Base-by-base conservation (phyloP, 441 rosid genomes). In the Eruca vesicaria region DNA sequence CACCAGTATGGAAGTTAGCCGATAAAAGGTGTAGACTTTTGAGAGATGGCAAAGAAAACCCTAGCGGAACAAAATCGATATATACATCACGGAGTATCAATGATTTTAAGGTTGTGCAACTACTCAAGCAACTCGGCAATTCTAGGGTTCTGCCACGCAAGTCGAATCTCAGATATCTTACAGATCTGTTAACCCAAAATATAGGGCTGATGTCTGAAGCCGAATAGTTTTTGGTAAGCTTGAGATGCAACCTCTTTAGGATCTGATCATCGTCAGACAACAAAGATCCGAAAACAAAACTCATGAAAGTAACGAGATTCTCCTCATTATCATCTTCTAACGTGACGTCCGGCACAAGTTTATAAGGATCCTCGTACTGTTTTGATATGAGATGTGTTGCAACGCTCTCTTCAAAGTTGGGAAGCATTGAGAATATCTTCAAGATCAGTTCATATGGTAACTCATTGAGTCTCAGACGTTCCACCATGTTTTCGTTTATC, bases 391-490 rank as follows among this genome's bases (percentile, higher is more conserved):
- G 3, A 4, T 0, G 1, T 28, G 10, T 29, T 2, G 66, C 32
- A 2, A 28, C 9, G 12, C n/a, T 26, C 9, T 41, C 20, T 41
- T 18, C 6, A 38, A 31, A 57, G 10, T 6, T 8, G 4, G 32
- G 43, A 70, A 58, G 8, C 2, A 5, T 16, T 12, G 74, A 43
- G 19, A 70, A 14, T 59, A 70, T 70, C 66, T 59, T 41, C 43
- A 70, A 18, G 9, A 59, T 3, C 45, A 70, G 12, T 0, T 58
- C 74, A 28, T 70, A 57, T 57, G 74, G 74, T 18, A 70, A 26
- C 9, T 41, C 74, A 7, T 20, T 48, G 32, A 69, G 2, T 23
- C 11, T 32, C 65, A n/a, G n/a, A n/a, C 1, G 26, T 15, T 61
- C n/a, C 52, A 55, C 72, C 63, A 68, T 55, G 3, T 55, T 53